Conservation (phyloP, 164 flowering plant species). For the Malania oleifera region DNA sequence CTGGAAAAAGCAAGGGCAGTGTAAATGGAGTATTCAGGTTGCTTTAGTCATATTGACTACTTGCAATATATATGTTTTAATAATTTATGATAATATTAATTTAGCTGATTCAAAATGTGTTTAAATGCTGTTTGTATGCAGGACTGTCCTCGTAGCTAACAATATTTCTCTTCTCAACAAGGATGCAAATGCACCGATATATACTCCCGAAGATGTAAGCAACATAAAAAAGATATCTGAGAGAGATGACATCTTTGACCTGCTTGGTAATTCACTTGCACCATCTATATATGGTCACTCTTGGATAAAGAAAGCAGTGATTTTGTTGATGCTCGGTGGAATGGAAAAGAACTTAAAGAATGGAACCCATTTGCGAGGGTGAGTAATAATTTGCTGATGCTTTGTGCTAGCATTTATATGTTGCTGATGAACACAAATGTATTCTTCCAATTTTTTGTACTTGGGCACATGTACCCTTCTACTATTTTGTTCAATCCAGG, state of each 20-base stretch:
- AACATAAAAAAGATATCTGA: conserved; percentile 73
- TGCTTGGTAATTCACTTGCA: conserved; percentile 93
- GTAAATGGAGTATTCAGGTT: conserved; percentile 98
- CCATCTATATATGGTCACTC: conserved; percentile 97
- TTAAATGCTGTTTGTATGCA: conserved; percentile 20
- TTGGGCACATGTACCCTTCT: background rate
- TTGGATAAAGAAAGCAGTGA: conserved; percentile 97
- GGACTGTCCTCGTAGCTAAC: conserved; percentile 92
- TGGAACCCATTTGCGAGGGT: conserved; percentile 99
- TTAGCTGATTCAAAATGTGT: conserved; percentile 4
- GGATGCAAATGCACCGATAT: conserved; percentile 84
- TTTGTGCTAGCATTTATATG: background rate
- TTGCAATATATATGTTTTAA: background rate
- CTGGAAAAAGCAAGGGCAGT: conserved; percentile 90
- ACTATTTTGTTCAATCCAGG: background rate
- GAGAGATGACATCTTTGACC: conserved; percentile 73
- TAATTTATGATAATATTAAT: background rate
- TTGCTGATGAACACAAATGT: background rate
- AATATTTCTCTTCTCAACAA: conserved; percentile 90
- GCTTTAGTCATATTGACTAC: background rate
- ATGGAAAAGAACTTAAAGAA: conserved; percentile 90
- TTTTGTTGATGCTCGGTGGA: conserved; percentile 94
- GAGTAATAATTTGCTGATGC: conserved; percentile 18
- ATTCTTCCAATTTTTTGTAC: background rate
- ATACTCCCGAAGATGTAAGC: conserved; percentile 62